Conservation (phyloP, 306 rosid genomes). For the Potentilla sterilis region DNA sequence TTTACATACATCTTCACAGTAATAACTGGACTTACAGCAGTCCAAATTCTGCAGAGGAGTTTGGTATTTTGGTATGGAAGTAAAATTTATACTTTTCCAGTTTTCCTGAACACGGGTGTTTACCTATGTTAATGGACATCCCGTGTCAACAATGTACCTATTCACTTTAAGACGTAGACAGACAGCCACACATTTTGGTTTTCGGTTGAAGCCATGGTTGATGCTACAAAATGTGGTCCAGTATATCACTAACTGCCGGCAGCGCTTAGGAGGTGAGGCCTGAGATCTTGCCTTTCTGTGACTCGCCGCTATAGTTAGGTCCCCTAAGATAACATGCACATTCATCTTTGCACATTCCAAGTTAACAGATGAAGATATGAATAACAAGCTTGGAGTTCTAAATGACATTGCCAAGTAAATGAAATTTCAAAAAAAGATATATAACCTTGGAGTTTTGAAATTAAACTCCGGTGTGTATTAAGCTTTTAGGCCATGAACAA, state of each 20-base stretch:
- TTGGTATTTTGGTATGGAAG: not conserved
- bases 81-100: not conserved
- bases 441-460: slow-evolving; percentile 14
- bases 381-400: slow-evolving; percentile 5
- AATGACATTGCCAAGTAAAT: slow-evolving; percentile 13
- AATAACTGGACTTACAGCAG: not conserved
- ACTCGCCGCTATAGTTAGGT: not conserved
- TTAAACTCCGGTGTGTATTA: slow-evolving; percentile 33
- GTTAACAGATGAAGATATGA: not conserved
- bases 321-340: not conserved
- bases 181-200: slow-evolving; percentile 1
- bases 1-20: not conserved
- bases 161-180: not conserved
- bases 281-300: not conserved
- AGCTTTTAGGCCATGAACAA: slow-evolving; percentile 36
- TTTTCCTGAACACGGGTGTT: slow-evolving; percentile 3
- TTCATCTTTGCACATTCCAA: not conserved
- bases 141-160: not conserved
- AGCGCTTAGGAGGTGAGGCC: not conserved
- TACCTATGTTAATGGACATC: slow-evolving; percentile 2
- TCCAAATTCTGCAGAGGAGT: not conserved
- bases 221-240: slow-evolving; percentile 33
- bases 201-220: slow-evolving; percentile 7
- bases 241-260: not conserved
- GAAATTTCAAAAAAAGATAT: slow-evolving; percentile 15